Base-by-base conservation (phyloP, 1,139 yeast species). In the Kurtzmaniella quercitrusa region DNA sequence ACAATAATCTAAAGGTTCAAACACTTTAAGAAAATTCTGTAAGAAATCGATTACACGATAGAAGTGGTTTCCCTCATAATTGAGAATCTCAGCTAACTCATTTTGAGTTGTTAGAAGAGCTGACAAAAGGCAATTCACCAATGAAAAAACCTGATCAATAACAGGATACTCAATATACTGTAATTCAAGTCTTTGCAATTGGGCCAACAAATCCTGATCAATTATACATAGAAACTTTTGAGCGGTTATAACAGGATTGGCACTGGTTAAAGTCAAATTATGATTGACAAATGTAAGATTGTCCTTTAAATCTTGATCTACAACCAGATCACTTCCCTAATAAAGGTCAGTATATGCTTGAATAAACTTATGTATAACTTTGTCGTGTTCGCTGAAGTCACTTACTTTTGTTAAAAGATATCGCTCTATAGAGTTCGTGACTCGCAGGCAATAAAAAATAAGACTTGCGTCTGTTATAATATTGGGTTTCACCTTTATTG, bases 371-470 rank as follows among this genome's bases (percentile, higher is more conserved):
- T n/a, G n/a, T n/a, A n/a, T 17, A 37, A 15, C 18, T 21, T 7
- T 21, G 26, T 7, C 11, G 26, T 21, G 26, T 21, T 11, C 11
- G 26, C 26, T 21, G 26, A 5, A 32, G 35, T 8, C 6, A 38
- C 37, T 18, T 19, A 34, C 41, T 16, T 20, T 34, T 19, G n/a
- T n/a, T 4, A 38, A 16, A 21, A 26, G 30, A 14, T 20, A 38
- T 14, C 14, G 15, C 14, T 18, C 17, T 3, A 38, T 7, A 4
- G 19, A 15, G 18, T 19, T 32, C n/a, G 19, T 30, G 7, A 40
- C 42, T 30, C 42, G 22, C 3, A 38, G 18, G 22, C 44, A 42
- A 19, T 39, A 33, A 33, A 42, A 39, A 11, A 12, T 22, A n/a
- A 37, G 32, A 15, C 43, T 41, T 16, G 40, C 9, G n/a, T 33